A percentile compares a stretch with the other conserved stretches of the same genome.
Evolutionary conservation across 2,329 filamentous ascomycete species (phyloP).

Genomic region (Penicillium paneum): DNA sequence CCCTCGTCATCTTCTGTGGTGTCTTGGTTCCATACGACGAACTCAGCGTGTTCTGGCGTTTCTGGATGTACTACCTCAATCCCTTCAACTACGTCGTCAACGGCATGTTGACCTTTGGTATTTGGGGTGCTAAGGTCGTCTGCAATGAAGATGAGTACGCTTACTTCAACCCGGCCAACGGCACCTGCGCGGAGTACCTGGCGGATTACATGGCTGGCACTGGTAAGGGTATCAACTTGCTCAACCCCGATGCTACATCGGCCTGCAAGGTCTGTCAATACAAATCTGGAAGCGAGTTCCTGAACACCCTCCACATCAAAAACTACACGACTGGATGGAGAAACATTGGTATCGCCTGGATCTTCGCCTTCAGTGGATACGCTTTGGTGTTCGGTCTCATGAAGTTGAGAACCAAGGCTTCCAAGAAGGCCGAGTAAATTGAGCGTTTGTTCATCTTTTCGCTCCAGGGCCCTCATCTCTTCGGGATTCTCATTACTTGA

Average conservation of each 20-base stretch:
- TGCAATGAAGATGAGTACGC: conserved; percentile 53
- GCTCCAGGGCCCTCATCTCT: not conserved
- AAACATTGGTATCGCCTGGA: conserved; percentile 58
- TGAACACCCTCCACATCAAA: conserved; percentile 57
- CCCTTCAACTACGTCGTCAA: conserved; percentile 63
- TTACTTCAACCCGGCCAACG: conserved; percentile 40
- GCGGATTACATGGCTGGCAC: conserved; percentile 47
- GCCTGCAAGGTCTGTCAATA: conserved; percentile 63
- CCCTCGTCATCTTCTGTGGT: conserved; percentile 68
- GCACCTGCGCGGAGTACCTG: conserved; percentile 59
- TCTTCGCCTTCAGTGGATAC: conserved; percentile 58
- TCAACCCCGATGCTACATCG: conserved; percentile 58
- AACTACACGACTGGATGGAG: conserved; percentile 66
- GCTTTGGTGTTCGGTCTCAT: conserved; percentile 45
- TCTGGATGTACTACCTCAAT: conserved; percentile 62
- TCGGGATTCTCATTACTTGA: not conserved
- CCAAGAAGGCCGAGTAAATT: conserved; percentile 35
- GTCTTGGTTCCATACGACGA: conserved; percentile 63
- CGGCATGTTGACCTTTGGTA: conserved; percentile 52
- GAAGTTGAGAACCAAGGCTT: conserved; percentile 39
- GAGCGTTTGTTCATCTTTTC: not conserved
- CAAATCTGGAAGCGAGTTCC: conserved; percentile 56
- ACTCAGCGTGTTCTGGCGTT: conserved; percentile 66
- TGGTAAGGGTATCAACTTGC: conserved; percentile 51
- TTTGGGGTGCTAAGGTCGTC: conserved; percentile 48